Base-by-base conservation (phyloP, 2,329 filamentous ascomycete genomes). In the Chaetomiaceae sp. region DNA sequence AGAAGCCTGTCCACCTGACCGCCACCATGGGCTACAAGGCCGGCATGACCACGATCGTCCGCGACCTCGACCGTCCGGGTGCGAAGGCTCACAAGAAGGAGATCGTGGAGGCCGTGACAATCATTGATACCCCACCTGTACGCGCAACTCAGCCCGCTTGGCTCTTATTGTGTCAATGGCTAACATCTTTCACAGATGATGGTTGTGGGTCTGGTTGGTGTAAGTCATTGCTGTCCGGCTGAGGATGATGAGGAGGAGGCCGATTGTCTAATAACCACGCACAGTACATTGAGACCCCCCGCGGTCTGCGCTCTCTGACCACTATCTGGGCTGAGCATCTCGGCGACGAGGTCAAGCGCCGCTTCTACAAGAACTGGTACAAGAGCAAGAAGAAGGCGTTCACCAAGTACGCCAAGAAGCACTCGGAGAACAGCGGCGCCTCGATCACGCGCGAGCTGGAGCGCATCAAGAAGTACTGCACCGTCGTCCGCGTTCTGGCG, bases 321-420 rank as follows among this genome's bases (percentile, higher is more conserved):
- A 97, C 93, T 69, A 88, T 98, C 71, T 98, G 93, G 93, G 93
- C 93, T 68, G 93, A 97, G 84, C 93, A 98, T 74, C 75, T 98
- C 74, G 88, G 86, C 76, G 93, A 98, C 74, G 93, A 97, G 79
- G 71, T 98, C 74, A 95, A 95, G 86, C 88, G 93, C 68, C 88
- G 93, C 71, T 98, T 98, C 88, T 98, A 98, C 88, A 97, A 97
- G 89, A 98, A 98, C 86, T 98, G 93, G 93, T 98, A 98, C 87
- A 95, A 95, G 86, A 89, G 84, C 83, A 98, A 98, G 90, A 97
- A 96, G 88, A 98, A 98, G 91, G 93, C 93, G 56, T 98, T 98
- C 81, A 98, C 93, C 82, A 96, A 95, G 82, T 98, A 98, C 78
- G 88, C 93, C 80, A 98, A 97, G 88, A 91, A 95, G 84, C 88